A percentile compares a stretch with the other conserved stretches of the same genome.
Conservation (phyloP, 2,329 filamentous ascomycete species). For the Aspergillus sp. region DNA sequence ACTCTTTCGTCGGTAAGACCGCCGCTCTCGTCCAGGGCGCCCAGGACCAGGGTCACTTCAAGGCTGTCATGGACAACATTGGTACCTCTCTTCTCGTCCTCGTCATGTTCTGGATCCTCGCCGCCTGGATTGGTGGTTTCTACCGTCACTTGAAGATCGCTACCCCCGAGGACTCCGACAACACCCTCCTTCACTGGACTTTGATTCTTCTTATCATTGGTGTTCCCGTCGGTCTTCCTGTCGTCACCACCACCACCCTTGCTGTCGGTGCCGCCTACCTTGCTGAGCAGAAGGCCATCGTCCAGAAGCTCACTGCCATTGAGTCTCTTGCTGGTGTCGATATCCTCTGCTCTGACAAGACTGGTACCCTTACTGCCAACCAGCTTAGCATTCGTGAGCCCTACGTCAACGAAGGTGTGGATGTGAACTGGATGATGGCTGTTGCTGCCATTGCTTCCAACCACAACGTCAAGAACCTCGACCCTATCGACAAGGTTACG, state of each 20-base stretch:
- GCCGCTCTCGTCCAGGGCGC: constrained; percentile 73
- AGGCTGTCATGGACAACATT: constrained; percentile 81
- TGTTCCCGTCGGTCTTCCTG: constrained; percentile 76
- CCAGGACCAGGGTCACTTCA: constrained; percentile 75
- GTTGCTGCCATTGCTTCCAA: constrained; percentile 74
- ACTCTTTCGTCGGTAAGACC: constrained; percentile 76
- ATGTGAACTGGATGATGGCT: constrained; percentile 84
- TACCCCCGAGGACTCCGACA: constrained; percentile 52
- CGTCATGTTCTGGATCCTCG: constrained; percentile 75
- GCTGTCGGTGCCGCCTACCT: constrained; percentile 76
- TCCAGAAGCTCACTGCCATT: constrained; percentile 77
- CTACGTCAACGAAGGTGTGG: constrained; percentile 72
- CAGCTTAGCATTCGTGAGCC: constrained; percentile 76
- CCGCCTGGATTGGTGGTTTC: constrained; percentile 76
- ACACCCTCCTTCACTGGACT: constrained; percentile 67
- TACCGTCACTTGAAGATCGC: constrained; percentile 67
- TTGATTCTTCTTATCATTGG: constrained; percentile 73
- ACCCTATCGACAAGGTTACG: constrained; percentile 78
- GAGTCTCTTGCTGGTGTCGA: constrained; percentile 74
- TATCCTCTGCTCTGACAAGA: constrained; percentile 80
- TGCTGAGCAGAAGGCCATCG: constrained; percentile 74
- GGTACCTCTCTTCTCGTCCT: constrained; percentile 71
- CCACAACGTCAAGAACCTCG: constrained; percentile 75
- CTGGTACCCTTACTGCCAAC: constrained; percentile 62
- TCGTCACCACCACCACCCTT: constrained; percentile 75